Base-by-base conservation (phyloP, 306 rosid genomes). In the Pueraria montana region DNA sequence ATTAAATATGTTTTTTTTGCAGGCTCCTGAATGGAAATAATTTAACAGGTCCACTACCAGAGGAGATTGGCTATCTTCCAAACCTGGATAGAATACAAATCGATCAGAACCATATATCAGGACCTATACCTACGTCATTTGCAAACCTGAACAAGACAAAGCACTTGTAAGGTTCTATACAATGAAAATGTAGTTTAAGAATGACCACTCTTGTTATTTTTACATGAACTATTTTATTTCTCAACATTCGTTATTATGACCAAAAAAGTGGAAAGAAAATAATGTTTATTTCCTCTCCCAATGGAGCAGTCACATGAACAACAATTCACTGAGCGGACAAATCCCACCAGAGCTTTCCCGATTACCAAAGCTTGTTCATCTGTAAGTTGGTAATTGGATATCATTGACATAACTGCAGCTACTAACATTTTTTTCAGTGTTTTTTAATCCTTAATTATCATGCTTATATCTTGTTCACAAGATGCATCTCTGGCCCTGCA, bases 281-380 rank as follows among this genome's bases (percentile, higher is more conserved):
- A 79, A 86, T 69, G 82, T 74, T 74, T 59, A 17, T 14, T 66
- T n/a, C 68, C 0, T 53, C 36, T 18, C 59, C 1, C 52, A 77
- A 83, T 86, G 91, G 81, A 45, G 55, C 94, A 96, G 99, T 89
- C 97, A 96, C 90, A 94, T 96, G 98, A 96, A 96, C 89, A 94
- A 96, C 91, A 96, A 96, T 82, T 96, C 99, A 68, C 85, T 96
- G 40, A 92, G 95, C 20, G 99, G 98, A 45, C 92, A 81, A 79
- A 90, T 96, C 79, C 98, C 98, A 27, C 81, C 83, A 2, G 97
- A 86, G 86, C 89, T 96, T 53, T 89, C 87, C 27, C 77, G 26
- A 79, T 85, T 96, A 81, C 91, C 95, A 2, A 79, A 3, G 0
- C 97, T 96, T 77, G 74, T 89, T 79, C 99, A 96, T 64, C 70